Conservation (phyloP, 169 alveolate species). For the Plasmodium gaboni region DNA sequence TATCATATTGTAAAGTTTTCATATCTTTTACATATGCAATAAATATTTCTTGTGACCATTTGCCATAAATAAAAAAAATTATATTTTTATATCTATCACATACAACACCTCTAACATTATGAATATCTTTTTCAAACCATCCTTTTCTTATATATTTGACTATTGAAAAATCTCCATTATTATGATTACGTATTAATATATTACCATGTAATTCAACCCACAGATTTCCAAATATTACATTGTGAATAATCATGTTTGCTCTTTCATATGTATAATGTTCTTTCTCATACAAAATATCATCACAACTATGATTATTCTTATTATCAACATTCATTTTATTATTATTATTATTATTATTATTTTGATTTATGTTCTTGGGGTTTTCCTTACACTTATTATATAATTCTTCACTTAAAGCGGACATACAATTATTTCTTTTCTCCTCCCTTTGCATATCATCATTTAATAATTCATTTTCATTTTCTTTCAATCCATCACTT, state of each 20-base stretch:
- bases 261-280: slow-evolving; percentile 89
- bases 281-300: background rate
- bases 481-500: no score
- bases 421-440: no score
- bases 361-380: no score
- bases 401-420: no score
- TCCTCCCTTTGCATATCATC: no score
- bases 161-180: slow-evolving; percentile 88
- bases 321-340: no score
- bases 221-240: slow-evolving; percentile 91
- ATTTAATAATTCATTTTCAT: no score
- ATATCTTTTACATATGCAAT: slow-evolving; percentile 63
- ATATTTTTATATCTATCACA: slow-evolving; percentile 81
- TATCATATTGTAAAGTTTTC: slow-evolving; percentile 30
- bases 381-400: no score
- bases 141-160: slow-evolving; percentile 88
- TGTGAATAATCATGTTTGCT: slow-evolving; percentile 90
- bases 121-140: slow-evolving; percentile 89
- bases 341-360: no score
- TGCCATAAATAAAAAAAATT: slow-evolving; percentile 81
- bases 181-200: slow-evolving; percentile 82
- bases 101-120: slow-evolving; percentile 83
- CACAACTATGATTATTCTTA: background rate
- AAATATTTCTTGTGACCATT: slow-evolving; percentile 80
- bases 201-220: slow-evolving; percentile 92